Base-by-base conservation (phyloP, 805 yeast species). In the Candida sakaeoensis region DNA sequence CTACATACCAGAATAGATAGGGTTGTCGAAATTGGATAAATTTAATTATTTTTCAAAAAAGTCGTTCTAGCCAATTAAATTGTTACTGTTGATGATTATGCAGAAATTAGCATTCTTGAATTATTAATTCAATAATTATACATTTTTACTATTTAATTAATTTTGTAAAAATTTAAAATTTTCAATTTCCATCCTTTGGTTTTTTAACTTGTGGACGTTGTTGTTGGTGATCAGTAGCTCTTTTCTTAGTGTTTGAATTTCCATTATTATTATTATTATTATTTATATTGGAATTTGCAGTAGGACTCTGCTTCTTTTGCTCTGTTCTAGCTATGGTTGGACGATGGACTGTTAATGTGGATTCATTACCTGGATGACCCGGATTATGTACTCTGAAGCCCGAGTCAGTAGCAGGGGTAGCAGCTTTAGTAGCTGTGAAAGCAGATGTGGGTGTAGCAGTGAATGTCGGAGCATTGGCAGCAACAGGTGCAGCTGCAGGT, bases 331-430 rank as follows among this genome's bases (percentile, higher is more conserved):
- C 46, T 23, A 36, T 33, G 15, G 52, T 45, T 23, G 67, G 67
- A 22, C 61, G 50, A 36, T 53, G 62, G 6, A 62, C 65, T 7
- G 60, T 58, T 30, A 61, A 52, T 2, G 66, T 61, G 16, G 55
- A 50, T 41, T 61, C 67, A 6, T 53, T 53, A 23, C 47, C 53
- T 27, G 55, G 61, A 25, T 47, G 49, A 10, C 22, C 25, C 28
- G 32, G 34, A 19, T 39, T 36, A 28, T 19, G 29, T 9, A 23
- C 33, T 33, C 33, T 38, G 17, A 17, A 24, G 18, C 32, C 19
- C 5, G 23, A 9, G 15, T 17, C 32, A n/a, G 12, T 25, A 12
- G 14, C 5, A 13, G 40, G 29, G 19, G n/a, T n/a, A 3, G 9
- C 26, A 36, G 2, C 28, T 9, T 5, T 16, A 12, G 29, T n/a